phyloP scores from a whole-genome alignment of 371 early-diverging fungal species.

The Dentiscutata heterogama region DNA sequence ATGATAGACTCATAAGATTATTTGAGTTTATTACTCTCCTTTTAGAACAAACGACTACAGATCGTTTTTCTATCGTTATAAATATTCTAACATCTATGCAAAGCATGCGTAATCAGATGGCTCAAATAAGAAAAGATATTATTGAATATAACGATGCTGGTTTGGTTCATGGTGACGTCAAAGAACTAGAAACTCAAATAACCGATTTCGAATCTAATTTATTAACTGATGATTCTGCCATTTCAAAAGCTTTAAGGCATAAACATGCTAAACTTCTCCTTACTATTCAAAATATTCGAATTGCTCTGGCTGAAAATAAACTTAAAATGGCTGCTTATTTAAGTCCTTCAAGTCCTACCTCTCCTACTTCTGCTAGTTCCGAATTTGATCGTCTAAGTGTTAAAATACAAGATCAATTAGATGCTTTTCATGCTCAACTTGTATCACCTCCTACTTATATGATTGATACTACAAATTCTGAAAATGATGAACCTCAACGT shows the following conservation, averaged over 20 bases:
- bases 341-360: conserved; percentile 41
- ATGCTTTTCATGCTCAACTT: conserved; percentile 9
- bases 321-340: conserved; percentile 46
- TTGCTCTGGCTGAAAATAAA: conserved; percentile 37
- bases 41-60: conserved; percentile 40
- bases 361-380: conserved; percentile 41
- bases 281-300: conserved; percentile 41
- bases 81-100: conserved; percentile 14
- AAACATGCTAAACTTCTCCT: conserved; percentile 36
- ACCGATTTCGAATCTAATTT: conserved; percentile 21
- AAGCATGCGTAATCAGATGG: conserved; percentile 28
- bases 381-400: conserved; percentile 41
- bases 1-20: conserved; percentile 31
- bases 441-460: conserved; percentile 34
- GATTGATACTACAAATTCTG: conserved; percentile 23
- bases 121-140: conserved; percentile 31
- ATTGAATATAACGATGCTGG: conserved; percentile 44
- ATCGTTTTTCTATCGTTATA: conserved; percentile 21
- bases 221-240: conserved; percentile 11
- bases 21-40: conserved; percentile 20
- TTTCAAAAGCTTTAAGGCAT: conserved; percentile 36
- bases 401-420: conserved; percentile 6
- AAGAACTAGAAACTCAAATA: conserved; percentile 29
- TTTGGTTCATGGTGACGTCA: conserved; percentile 33
- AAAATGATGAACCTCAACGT: conserved; percentile 36